Evolutionary conservation across 2,329 filamentous ascomycete species (phyloP).

Genomic region (Cladosporium velox): DNA sequence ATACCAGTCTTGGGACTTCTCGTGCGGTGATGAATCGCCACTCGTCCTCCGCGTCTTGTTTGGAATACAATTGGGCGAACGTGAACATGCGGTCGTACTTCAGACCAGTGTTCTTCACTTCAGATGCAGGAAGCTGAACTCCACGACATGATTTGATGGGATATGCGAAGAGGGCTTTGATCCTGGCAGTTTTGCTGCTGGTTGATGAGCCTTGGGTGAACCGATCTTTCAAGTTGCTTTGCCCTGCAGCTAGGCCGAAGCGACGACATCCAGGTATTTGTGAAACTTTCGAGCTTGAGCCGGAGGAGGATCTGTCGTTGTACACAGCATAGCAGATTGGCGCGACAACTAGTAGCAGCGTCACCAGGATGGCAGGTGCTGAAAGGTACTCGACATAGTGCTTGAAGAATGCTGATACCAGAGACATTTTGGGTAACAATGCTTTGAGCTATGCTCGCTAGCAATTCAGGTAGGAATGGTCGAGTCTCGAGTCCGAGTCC

Average conservation of each 20-base stretch:
- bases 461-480: background rate
- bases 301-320: constrained; percentile 11
- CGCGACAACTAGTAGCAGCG: constrained; percentile 25
- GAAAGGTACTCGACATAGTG: constrained; percentile 31
- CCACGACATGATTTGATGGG: constrained; percentile 81
- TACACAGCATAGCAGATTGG: constrained; percentile 23
- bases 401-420: constrained; percentile 22
- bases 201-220: constrained; percentile 13
- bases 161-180: constrained; percentile 76
- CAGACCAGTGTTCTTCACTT: constrained; percentile 68
- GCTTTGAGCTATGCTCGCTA: background rate
- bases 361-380: constrained; percentile 24
- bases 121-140: constrained; percentile 68
- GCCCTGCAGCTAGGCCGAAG: constrained; percentile 26
- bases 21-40: constrained; percentile 75
- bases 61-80: constrained; percentile 65
- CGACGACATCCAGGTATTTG: constrained; percentile 31
- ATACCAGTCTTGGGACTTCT: constrained; percentile 69
- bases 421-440: constrained; percentile 21
- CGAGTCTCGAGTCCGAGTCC: background rate
- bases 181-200: constrained; percentile 42
- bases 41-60: constrained; percentile 42
- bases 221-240: constrained; percentile 33
- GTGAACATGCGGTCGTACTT: constrained; percentile 81
- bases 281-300: constrained; percentile 20